Evolutionary conservation across 2,329 filamentous ascomycete species (phyloP).

Genomic region (Alternaria metachromatica): DNA sequence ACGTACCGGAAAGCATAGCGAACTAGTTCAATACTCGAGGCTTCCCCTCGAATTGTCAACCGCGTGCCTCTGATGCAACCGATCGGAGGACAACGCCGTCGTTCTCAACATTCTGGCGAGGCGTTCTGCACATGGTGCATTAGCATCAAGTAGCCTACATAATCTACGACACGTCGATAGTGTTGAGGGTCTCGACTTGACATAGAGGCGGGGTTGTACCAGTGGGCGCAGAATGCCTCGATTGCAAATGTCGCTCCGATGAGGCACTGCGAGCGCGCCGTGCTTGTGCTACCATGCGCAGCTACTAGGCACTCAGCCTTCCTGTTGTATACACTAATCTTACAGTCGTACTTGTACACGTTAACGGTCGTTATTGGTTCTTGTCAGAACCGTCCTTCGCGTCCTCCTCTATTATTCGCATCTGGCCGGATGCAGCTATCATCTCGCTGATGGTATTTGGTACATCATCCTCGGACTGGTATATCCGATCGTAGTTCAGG

Average conservation of each 20-base stretch:
- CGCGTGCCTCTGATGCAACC: neutral
- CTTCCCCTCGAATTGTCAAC: neutral
- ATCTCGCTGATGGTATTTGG: constrained; percentile 35
- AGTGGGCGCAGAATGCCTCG: neutral
- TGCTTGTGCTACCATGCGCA: neutral
- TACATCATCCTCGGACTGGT: constrained; percentile 51
- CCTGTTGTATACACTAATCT: constrained; percentile 30
- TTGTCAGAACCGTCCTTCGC: constrained; percentile 15
- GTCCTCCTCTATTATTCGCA: constrained; percentile 41
- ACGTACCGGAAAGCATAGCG: neutral
- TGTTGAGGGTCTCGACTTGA: neutral
- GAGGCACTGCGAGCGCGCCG: neutral
- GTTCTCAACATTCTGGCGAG: neutral
- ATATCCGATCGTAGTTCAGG: constrained; percentile 61
- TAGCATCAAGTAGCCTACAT: neutral
- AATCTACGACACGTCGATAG: neutral
- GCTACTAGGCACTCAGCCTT: constrained; percentile 1
- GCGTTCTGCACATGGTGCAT: neutral
- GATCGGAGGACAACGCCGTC: neutral
- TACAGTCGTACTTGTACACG: constrained; percentile 27
- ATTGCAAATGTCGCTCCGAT: neutral
- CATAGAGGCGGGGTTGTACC: neutral
- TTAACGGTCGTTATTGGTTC: constrained; percentile 17
- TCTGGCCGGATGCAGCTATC: constrained; percentile 53
- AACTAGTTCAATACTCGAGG: neutral